These are phyloP conservation scores for Bacidia rubella DNA, from an alignment of 495 filamentous ascomycete genomes.

Conservation along the genomic window DNA sequence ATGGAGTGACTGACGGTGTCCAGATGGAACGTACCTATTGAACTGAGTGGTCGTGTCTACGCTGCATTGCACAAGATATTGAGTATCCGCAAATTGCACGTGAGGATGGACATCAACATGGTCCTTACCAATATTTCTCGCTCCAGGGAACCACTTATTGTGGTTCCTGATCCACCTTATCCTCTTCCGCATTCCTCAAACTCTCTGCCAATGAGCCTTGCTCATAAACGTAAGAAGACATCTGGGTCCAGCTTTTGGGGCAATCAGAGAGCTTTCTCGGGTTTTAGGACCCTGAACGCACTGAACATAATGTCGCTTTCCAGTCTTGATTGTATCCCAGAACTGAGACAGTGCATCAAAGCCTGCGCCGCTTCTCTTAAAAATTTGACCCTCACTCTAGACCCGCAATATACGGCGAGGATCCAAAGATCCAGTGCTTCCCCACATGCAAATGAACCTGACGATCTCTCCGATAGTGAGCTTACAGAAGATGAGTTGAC, in stretches of 20 bases:
- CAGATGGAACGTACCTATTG: slow-evolving; percentile 50
- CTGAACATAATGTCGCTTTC: slow-evolving; percentile 45
- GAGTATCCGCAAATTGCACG: slow-evolving; percentile 21
- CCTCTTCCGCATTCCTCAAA: slow-evolving; percentile 1
- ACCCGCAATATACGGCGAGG: slow-evolving; percentile 33
- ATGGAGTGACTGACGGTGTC: slow-evolving; percentile 5
- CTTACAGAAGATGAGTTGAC: slow-evolving; percentile 37
- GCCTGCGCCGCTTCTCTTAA: slow-evolving; percentile 37
- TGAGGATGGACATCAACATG: slow-evolving; percentile 31
- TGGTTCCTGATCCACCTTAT: slow-evolving; percentile 12
- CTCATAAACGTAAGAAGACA: slow-evolving; percentile 13
- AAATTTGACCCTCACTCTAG: slow-evolving; percentile 44
- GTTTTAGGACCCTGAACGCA: slow-evolving; percentile 40
- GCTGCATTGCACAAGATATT: slow-evolving; percentile 36
- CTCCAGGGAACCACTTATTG: too few species aligned
- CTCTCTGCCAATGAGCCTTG: neutral
- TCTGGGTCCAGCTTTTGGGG: slow-evolving; percentile 14
- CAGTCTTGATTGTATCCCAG: slow-evolving; percentile 36
- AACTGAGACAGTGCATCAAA: slow-evolving; percentile 39
- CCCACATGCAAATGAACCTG: slow-evolving; percentile 18
- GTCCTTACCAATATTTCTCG: slow-evolving; percentile 35
- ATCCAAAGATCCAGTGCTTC: slow-evolving; percentile 33
- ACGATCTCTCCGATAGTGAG: slow-evolving; percentile 32
- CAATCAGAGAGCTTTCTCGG: slow-evolving; percentile 35
- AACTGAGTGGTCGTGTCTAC: slow-evolving; percentile 46